These are phyloP conservation scores for Metschnikowia gelsemii DNA, from an alignment of 805 yeast species.

Conservation along the genomic window DNA sequence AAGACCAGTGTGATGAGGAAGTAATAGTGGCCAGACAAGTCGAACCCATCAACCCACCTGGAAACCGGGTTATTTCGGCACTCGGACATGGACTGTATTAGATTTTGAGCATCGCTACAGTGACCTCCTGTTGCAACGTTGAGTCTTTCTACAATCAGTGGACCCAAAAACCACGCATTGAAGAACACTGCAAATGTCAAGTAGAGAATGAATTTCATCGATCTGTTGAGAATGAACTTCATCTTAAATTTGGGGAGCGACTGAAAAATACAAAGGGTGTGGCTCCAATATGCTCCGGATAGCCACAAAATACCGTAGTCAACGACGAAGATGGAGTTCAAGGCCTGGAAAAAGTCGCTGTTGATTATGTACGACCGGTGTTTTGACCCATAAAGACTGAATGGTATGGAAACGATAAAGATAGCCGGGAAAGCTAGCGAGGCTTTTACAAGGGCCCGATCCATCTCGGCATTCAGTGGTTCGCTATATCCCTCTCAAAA, in stretches of 20 bases:
- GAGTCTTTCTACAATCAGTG: conserved; percentile 31
- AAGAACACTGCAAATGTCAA: conserved; percentile 13
- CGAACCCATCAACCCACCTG: conserved; percentile 18
- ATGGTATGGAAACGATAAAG: conserved; percentile 26
- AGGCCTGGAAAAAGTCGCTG: conserved; percentile 12
- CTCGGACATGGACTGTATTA: conserved; percentile 2
- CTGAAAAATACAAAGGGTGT: conserved; percentile 7
- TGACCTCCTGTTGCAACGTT: conserved; percentile 20
- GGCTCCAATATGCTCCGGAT: conserved; percentile 20
- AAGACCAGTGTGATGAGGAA: conserved; percentile 15
- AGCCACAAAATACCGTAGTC: conserved; percentile 34
- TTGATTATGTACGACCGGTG: conserved; percentile 17
- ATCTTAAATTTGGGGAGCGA: not conserved
- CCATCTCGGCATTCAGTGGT: not conserved
- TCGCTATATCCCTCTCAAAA: too few species aligned
- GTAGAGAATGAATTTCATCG: conserved; percentile 14
- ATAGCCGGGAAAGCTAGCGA: conserved; percentile 13
- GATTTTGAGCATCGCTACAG: conserved; percentile 4
- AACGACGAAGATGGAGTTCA: conserved; percentile 27
- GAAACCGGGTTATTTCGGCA: conserved; percentile 8
- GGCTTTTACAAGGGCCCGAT: not conserved
- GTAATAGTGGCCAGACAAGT: conserved; percentile 19
- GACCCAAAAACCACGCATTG: conserved; percentile 37
- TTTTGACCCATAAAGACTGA: conserved; percentile 15
- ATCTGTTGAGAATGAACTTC: conserved; percentile 1